Percentiles rank a stretch among this genome's conserved stretches.
Conservation (phyloP, 2,329 filamentous ascomycete species). For the Fusarium albidum region DNA sequence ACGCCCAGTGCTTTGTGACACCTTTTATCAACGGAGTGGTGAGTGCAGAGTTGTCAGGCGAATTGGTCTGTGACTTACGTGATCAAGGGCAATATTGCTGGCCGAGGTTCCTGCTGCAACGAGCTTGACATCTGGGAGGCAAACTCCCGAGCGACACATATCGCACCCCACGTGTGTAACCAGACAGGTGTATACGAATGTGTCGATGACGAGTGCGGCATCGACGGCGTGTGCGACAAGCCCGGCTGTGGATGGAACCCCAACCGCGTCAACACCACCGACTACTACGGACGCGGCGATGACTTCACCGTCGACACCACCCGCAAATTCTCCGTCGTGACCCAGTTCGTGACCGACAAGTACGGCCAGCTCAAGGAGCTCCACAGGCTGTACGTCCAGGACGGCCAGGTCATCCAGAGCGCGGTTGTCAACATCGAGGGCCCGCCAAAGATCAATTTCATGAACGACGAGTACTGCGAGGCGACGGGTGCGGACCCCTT, state of each 20-base stretch:
- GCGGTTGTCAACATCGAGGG: slow-evolving; percentile 31
- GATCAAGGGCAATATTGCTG: slow-evolving; percentile 29
- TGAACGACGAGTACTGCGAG: slow-evolving; percentile 49
- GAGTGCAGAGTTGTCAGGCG: slow-evolving; percentile 15
- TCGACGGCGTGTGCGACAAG: slow-evolving; percentile 53
- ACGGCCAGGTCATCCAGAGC: slow-evolving; percentile 39
- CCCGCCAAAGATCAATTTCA: slow-evolving; percentile 45
- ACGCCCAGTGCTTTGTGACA: slow-evolving; percentile 63
- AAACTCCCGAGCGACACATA: slow-evolving; percentile 53
- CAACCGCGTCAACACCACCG: slow-evolving; percentile 43
- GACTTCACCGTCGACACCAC: slow-evolving; percentile 47
- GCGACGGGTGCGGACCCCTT: slow-evolving; percentile 42
- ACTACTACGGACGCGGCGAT: slow-evolving; percentile 46
- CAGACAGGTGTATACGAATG: slow-evolving; percentile 53
- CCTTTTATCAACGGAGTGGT: slow-evolving; percentile 60
- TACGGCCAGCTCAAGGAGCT: slow-evolving; percentile 56
- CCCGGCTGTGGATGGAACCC: slow-evolving; percentile 55
- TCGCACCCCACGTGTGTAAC: slow-evolving; percentile 60
- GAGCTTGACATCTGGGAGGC: slow-evolving; percentile 66
- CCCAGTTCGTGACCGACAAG: slow-evolving; percentile 55
- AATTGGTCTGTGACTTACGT: not conserved
- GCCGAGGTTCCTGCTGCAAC: slow-evolving; percentile 56
- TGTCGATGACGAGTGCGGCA: slow-evolving; percentile 50
- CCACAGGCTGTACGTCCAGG: slow-evolving; percentile 55
- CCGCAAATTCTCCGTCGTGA: slow-evolving; percentile 55